Evolutionary conservation across 2,329 filamentous ascomycete genomes (phyloP).

Genomic region (Ophiostoma piceae): DNA sequence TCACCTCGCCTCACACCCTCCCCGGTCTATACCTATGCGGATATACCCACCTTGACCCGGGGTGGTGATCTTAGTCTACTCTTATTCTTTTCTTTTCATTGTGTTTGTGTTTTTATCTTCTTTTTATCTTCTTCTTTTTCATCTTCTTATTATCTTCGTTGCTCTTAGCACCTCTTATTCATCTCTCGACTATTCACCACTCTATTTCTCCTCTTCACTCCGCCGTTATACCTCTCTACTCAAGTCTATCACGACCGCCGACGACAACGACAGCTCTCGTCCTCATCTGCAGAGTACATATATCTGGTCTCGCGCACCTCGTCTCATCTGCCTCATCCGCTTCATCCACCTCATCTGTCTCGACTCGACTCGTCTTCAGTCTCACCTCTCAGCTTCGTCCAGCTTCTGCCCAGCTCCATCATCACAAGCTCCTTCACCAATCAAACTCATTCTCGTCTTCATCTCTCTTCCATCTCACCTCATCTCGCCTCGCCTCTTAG

Average conservation of each 20-base stretch:
- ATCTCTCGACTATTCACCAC: background rate
- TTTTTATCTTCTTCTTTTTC: background rate
- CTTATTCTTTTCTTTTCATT: background rate
- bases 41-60: slow-evolving; percentile 11
- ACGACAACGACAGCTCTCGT: background rate
- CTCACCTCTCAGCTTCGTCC: background rate
- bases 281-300: background rate
- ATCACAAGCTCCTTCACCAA: background rate
- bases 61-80: slow-evolving; percentile 1
- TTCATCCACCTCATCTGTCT: background rate
- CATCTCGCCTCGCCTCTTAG: background rate
- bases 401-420: background rate
- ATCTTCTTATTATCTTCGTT: no score
- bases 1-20: slow-evolving; percentile 4
- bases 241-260: background rate
- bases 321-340: background rate
- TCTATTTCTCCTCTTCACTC: background rate
- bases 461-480: background rate
- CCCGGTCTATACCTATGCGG: slow-evolving; percentile 8
- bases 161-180: background rate
- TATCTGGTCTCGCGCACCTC: background rate
- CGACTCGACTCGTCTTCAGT: background rate
- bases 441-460: slow-evolving; percentile 1
- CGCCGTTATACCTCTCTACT: background rate
- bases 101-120: background rate